Evolutionary conservation across 352 stramenopile genomes (phyloP), one percentile per base, ranked within the genome.

Genomic region (Blastocystis sp.): DNA sequence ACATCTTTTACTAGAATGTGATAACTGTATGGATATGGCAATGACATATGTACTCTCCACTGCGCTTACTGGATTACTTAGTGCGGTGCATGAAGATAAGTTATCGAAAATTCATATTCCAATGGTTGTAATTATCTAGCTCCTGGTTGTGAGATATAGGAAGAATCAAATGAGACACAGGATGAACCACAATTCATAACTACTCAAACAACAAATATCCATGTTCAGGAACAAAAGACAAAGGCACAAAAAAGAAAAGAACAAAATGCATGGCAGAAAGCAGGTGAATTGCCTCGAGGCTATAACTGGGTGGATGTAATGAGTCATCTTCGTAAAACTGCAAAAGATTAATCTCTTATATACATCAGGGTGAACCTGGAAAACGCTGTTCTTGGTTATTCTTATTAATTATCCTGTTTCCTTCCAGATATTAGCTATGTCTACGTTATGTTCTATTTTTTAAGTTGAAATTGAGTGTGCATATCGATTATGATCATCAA

Each of bases 261-360:
- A n/a, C 40, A 81, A n/a, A 81, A 81, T n/a, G 48, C 59, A 19
- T 81, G 70, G 70, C 17, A 33, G 6, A 60, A 62, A 54, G 9
- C 70, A 37, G 70, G 70, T 33, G 70, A 81, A 62, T 64, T 81
- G 42, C 70, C 70, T 37, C 33, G 70, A 64, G 70, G 70, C 13
- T 81, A 81, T 40, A 81, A 81, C 22, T 81, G 70, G 70, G 70
- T 81, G 33, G 70, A 81, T 5, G 70, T 81, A 40, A 27, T 81
- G 70, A 81, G 44, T 37, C 70, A 81, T 40, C 51, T 81, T 33
- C 70, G 70, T 11, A 81, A 81, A n/a, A 64, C 53, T 70, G 60
- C 60, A 33, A 70, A 44, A 40, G 15, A 37, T 35, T 70, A 37
- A 40, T 44, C 9, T 15, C 15, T 70, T 44, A 40, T n/a, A n/a